Percentiles rank a stretch among this genome's conserved stretches.
phyloP scores from a whole-genome alignment of 1,284 basidiomycete species.

The Pseudozyma pruni region DNA sequence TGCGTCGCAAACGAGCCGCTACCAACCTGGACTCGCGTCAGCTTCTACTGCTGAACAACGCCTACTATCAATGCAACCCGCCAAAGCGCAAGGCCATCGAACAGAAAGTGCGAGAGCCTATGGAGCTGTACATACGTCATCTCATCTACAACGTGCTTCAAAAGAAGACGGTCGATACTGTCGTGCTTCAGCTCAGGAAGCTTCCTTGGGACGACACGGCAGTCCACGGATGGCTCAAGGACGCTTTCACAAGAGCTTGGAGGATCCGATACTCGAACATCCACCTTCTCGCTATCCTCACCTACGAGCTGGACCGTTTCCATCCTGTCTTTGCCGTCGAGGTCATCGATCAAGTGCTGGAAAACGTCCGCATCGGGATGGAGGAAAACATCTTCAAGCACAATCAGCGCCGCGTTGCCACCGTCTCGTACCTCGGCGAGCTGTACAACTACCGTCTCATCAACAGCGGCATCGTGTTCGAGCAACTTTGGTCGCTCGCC shows the following conservation, averaged over 20 bases:
- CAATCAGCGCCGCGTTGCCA: constrained; percentile 90
- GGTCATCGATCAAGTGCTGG: constrained; percentile 92
- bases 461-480: constrained; percentile 88
- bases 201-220: constrained; percentile 89
- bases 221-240: constrained; percentile 71
- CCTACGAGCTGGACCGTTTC: constrained; percentile 91
- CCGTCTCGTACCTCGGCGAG: constrained; percentile 93
- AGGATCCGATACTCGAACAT: constrained; percentile 93
- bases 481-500: constrained; percentile 92
- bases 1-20: constrained; percentile 91
- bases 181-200: constrained; percentile 88
- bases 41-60: constrained; percentile 90
- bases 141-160: constrained; percentile 89
- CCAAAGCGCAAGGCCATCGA: constrained; percentile 88
- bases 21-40: constrained; percentile 92
- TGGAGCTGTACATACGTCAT: constrained; percentile 92
- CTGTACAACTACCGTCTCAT: constrained; percentile 96
- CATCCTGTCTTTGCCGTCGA: constrained; percentile 87
- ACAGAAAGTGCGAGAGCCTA: constrained; percentile 84
- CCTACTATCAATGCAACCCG: constrained; percentile 99
- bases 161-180: constrained; percentile 91
- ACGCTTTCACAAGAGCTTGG: constrained; percentile 94
- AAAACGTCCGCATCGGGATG: constrained; percentile 87
- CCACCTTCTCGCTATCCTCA: constrained; percentile 88
- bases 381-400: constrained; percentile 91